A percentile compares a stretch with the other conserved stretches of the same genome.
These are phyloP conservation scores for Podospora tetraspora DNA, from an alignment of 495 filamentous ascomycete species.

Conservation along the genomic window DNA sequence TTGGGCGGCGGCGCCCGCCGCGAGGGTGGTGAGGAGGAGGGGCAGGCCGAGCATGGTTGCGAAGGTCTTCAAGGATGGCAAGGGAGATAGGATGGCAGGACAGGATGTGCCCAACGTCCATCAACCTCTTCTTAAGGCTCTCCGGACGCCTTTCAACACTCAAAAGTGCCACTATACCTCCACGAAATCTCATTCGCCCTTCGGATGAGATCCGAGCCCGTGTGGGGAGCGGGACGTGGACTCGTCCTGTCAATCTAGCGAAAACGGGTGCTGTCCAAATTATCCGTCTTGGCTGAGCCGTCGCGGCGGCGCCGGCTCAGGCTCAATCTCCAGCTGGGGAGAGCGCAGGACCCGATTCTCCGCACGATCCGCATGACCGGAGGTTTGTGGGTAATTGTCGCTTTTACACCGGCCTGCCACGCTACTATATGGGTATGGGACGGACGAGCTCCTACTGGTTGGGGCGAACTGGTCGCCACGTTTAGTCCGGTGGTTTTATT, in stretches of 20 bases:
- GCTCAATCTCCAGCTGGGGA: background rate
- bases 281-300: background rate
- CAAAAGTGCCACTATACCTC: background rate
- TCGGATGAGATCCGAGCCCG: background rate
- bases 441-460: background rate
- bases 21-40: background rate
- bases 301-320: background rate
- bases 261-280: background rate
- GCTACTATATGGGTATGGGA: background rate
- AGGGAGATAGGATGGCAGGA: no score
- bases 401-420: background rate
- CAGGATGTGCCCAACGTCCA: background rate
- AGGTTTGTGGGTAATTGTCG: background rate
- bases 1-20: conserved; percentile 18
- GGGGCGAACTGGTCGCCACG: background rate
- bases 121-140: background rate
- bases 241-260: background rate
- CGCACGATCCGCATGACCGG: background rate
- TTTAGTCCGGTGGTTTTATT: background rate
- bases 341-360: background rate
- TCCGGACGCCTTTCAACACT: background rate
- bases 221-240: background rate
- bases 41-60: background rate
- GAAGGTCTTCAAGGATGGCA: no score
- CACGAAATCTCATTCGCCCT: background rate